A percentile compares a stretch with the other conserved stretches of the same genome.
phyloP scores from a whole-genome alignment of 73 alveolate genomes.

The Paramecium biaurelia region DNA sequence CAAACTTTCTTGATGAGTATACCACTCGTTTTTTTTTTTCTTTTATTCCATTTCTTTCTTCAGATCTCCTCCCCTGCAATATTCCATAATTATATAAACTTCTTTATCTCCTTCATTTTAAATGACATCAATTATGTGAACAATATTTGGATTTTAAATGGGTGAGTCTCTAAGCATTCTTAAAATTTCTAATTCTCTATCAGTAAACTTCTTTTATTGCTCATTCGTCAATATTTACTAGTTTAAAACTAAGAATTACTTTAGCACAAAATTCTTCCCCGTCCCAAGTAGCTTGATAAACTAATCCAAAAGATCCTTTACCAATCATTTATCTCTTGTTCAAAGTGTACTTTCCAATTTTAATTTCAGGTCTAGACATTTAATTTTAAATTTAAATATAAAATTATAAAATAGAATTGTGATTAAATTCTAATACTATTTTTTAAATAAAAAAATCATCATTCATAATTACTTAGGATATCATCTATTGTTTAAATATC shows the following conservation, averaged over 20 bases:
- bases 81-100: not conserved
- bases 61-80: conserved; percentile 5
- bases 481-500: not conserved
- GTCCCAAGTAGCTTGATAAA: not conserved
- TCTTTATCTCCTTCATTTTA: not conserved
- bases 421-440: not conserved
- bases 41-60: not conserved
- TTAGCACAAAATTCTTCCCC: not conserved
- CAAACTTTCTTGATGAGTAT: conserved; percentile 30
- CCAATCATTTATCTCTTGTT: not conserved
- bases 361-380: not conserved
- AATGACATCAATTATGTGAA: not conserved
- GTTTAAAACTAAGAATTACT: not conserved
- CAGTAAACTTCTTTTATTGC: not conserved
- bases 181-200: not conserved
- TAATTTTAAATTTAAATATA: not conserved
- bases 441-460: not conserved
- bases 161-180: not conserved
- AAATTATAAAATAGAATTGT: not conserved
- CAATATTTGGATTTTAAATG: conserved; percentile 15
- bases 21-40: not conserved
- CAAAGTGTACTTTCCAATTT: not conserved
- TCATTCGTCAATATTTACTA: not conserved
- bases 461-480: not conserved
- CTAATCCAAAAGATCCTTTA: not conserved